Evolutionary conservation across 2,329 filamentous ascomycete species (phyloP), one percentile per base, ranked within the genome.

Genomic region (Tolypocladium ovalisporum): DNA sequence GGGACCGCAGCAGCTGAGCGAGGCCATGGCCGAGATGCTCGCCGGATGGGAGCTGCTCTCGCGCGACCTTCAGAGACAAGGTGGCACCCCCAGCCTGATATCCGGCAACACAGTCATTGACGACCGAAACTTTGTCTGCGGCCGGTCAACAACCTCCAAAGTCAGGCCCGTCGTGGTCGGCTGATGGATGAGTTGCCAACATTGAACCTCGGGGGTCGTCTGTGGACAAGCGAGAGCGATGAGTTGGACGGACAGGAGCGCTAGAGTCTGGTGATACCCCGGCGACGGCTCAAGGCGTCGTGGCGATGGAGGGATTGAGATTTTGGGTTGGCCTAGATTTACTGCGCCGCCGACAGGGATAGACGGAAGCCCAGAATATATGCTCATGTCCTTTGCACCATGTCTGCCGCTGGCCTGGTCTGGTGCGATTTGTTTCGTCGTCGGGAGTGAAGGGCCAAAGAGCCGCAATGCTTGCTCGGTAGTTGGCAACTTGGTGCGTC

Each of bases 101-200:
- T 70, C 71, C 15, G 73, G 73, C 1, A 68, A 72, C 58, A 75
- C 73, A 15, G 71, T 70, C 13, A 67, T 74, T 60, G 72, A 75
- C 54, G 70, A 73, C 51, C 67, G 71, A 36, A 73, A 68, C 60
- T 73, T 73, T 62, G 59, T 32, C 59, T n/a, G 57, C 65, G 44
- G 58, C 36, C 29, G 52, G 59, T 59, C 47, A 10, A 22, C n/a
- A n/a, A n/a, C n/a, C n/a, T n/a, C n/a, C n/a, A n/a, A 35, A 9
- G 29, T 34, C 29, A 35, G 27, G 47, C 47, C 47, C 1, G 29
- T 52, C 7, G 19, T 12, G 32, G 47, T 52, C 19, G 29, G 3
- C 5, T 52, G 47, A 32, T 32, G 29, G 29, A 51, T 19, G 9
- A 19, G 27, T 8, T 34, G 47, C 29, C 4, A 13, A 22, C 9